Evolutionary conservation across 805 yeast genomes (phyloP), one percentile per base, ranked within the genome.

Genomic region (Yamadazyma phyllophila): DNA sequence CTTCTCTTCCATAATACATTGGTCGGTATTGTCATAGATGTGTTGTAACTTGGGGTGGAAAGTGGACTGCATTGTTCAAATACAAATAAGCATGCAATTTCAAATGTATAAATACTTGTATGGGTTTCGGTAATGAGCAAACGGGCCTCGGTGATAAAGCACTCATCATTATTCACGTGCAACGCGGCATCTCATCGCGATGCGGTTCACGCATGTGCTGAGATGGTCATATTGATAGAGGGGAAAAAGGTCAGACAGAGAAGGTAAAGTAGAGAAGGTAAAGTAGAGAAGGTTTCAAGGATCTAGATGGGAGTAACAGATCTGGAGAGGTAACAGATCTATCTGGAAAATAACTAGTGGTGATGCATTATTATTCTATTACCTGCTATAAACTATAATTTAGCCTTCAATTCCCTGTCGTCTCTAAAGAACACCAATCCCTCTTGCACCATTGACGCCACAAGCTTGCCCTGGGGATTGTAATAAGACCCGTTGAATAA

Each of bases 361-460:
- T n/a, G n/a, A n/a, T n/a, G n/a, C n/a, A n/a, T n/a, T 29, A 20
- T 20, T 20, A 20, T 29, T 27, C 42, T 30, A 31, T 16, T 38
- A 38, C 38, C 16, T 15, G 11, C 32, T 15, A n/a, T 24, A 38
- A 32, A 46, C 42, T 46, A 54, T 31, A 54, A 46, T 31, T 52
- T 54, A 20, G 58, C 58, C 36, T 51, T 44, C 9, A 49, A 35
- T 26, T 54, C 55, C 11, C 48, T 11, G 33, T 45, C 50, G 37
- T 50, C 43, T 30, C 44, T 49, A 48, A 54, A 54, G 30, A 54
- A 53, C 24, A 66, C 66, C 44, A 66, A 57, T 3, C 69, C 69
- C 51, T 66, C 71, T 50, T 66, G 71, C 2, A 64, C 64, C 16
- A 66, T 61, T 15, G 59, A 51, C 10, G 69, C 71, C 36, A 64